Conservation (phyloP, 139 green algal genomes). For the Coccomyxa sp. region DNA sequence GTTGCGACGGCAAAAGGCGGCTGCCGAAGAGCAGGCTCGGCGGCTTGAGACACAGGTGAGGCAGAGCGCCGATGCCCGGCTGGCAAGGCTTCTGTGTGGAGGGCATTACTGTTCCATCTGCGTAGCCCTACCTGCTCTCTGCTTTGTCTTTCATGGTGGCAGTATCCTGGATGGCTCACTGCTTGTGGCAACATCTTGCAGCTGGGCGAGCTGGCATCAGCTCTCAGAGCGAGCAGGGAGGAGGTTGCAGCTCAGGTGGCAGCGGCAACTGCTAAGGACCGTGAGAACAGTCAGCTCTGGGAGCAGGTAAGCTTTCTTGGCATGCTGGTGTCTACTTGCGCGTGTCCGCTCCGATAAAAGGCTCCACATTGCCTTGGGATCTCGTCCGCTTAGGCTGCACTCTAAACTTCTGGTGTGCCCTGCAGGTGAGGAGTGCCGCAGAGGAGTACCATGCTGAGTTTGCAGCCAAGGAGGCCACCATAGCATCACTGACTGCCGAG, state of each 20-base stretch:
- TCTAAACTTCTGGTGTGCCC: background rate
- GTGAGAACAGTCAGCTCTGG: slow-evolving; percentile 34
- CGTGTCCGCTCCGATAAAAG: background rate
- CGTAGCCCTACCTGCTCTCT: background rate
- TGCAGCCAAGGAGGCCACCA: slow-evolving; percentile 23
- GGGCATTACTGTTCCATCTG: too few relatives aligned
- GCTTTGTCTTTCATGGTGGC: background rate
- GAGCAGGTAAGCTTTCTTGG: slow-evolving; percentile 17
- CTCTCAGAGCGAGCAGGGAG: slow-evolving; percentile 6
- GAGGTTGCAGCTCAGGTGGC: slow-evolving; percentile 22
- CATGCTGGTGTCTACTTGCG: background rate
- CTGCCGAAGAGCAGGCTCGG: slow-evolving; percentile 13
- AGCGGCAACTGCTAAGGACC: slow-evolving; percentile 20
- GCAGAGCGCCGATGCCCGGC: background rate
- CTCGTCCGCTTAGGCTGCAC: background rate
- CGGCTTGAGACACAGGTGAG: slow-evolving; percentile 23
- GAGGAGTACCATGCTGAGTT: slow-evolving; percentile 34
- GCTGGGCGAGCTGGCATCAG: slow-evolving; percentile 14
- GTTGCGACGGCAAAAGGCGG: slow-evolving; percentile 24
- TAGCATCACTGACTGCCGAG: slow-evolving; percentile 21
- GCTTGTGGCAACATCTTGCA: background rate
- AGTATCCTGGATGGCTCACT: background rate
- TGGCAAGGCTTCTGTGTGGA: too few relatives aligned
- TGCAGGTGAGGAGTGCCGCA: slow-evolving; percentile 23
- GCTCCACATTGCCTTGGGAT: background rate